Evolutionary conservation across 2,329 filamentous ascomycete genomes (phyloP), one percentile per base, ranked within the genome.

Genomic region (Beauveria medogensis): DNA sequence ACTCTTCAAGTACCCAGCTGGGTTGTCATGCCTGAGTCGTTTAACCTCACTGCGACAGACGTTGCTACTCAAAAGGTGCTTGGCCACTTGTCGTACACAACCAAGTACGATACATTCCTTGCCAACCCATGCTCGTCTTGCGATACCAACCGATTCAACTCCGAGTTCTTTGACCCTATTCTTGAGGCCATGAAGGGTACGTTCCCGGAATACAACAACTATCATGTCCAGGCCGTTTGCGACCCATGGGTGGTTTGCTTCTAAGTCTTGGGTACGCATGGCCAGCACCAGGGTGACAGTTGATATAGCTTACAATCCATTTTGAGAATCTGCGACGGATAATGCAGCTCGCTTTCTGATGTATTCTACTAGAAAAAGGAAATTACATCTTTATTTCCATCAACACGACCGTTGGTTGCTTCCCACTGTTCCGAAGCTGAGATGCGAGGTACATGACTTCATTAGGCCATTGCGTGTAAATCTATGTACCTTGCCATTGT

Each of bases 1-100:
- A 68, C 68, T 60, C 70, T 30, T 14, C 51, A 16, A 1, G 46
- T 65, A 3, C 66, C 67, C 2, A 72, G 67, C 60, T 75, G 74
- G 74, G 73, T 75, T 5, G 69, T 75, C 44, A 75, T 75, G 72
- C 74, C 74, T 0, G 73, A 75, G 57, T 66, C 71, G 1, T 74
- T 75, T 59, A 72, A 66, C 20, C 64, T 75, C 34, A 66, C 69
- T 52, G 74, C 72, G 2, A 70, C 69, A 3, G 73, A 75, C 57
- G 66, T 67, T 43, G 66, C 71, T 14, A 71, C 68, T 28, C 67
- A 72, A 30, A 71, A 68, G 3, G 61, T 72, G 5, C 65, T 75
- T 24, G 74, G 74, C 7, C 69, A 69, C 56, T 66, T 75, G 34
- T 68, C 69, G 5, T 75, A 75, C 66, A 73, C 72, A 26, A 74